Conservation (phyloP, 75 land plant species). For the Picea glauca region DNA sequence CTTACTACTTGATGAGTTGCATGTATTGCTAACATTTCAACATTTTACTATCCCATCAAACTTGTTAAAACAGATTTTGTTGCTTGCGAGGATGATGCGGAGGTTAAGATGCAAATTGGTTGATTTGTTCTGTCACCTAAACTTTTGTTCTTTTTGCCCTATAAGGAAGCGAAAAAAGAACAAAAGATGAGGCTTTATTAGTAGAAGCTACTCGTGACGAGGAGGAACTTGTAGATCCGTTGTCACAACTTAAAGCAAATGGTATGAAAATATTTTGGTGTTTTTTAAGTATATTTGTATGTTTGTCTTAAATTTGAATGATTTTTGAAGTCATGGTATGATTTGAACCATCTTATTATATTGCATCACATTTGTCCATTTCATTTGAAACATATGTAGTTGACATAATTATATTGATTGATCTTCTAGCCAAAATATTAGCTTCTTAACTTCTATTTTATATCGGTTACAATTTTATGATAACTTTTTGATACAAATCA, state of each 20-base stretch:
- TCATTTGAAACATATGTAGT: not conserved
- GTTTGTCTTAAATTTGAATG: not conserved
- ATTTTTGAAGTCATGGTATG: not conserved
- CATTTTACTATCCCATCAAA: too few relatives aligned
- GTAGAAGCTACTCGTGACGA: not conserved
- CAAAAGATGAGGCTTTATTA: not conserved
- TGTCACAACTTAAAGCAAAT: conserved; percentile 4
- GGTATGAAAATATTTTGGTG: not conserved
- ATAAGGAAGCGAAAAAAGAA: not conserved
- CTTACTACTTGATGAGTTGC: too few relatives aligned
- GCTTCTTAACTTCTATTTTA: not conserved
- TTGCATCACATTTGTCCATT: too few relatives aligned
- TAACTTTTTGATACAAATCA: not conserved
- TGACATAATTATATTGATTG: not conserved
- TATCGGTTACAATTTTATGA: not conserved
- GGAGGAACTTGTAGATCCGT: not conserved
- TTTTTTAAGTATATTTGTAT: not conserved
- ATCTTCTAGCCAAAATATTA: not conserved
- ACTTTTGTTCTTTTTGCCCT: too few relatives aligned
- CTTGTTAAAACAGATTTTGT: too few relatives aligned
- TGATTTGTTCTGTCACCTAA: too few relatives aligned
- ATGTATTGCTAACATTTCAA: too few relatives aligned
- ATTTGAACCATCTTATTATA: not conserved
- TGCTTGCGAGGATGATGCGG: too few relatives aligned
- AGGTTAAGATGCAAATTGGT: too few relatives aligned